Evolutionary conservation across 2,329 filamentous ascomycete species (phyloP).

Genomic region (Penicillium sp.): DNA sequence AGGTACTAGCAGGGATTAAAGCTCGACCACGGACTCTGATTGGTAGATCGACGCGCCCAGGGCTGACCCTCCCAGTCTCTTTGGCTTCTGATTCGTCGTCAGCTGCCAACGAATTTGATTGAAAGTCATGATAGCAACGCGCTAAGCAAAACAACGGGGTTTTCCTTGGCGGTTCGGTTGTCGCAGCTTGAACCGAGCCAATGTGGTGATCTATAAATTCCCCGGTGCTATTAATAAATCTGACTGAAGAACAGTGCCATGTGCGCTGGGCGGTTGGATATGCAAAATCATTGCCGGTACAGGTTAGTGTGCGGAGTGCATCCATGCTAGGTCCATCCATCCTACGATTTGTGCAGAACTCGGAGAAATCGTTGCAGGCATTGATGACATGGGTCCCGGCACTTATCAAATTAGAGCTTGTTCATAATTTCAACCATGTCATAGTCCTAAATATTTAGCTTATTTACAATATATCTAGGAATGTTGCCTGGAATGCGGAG

Average conservation of each 20-base stretch:
- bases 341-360: constrained; percentile 4
- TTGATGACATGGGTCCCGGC: not conserved
- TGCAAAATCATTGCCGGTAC: constrained; percentile 14
- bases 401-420: not conserved
- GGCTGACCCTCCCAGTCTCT: constrained; percentile 11
- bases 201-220: constrained; percentile 11
- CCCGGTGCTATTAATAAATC: constrained; percentile 20
- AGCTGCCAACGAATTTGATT: constrained; percentile 11
- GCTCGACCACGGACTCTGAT: constrained; percentile 13
- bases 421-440: not conserved
- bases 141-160: constrained; percentile 23
- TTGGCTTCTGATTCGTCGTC: constrained; percentile 12
- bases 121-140: constrained; percentile 15
- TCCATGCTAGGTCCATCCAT: not conserved
- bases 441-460: not conserved
- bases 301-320: constrained; percentile 22
- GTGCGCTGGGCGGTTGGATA: constrained; percentile 18
- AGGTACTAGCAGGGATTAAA: constrained; percentile 19
- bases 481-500: not conserved
- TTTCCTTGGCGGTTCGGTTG: constrained; percentile 15
- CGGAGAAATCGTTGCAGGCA: constrained; percentile 2
- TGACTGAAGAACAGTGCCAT: constrained; percentile 8
- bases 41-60: constrained; percentile 21
- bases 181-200: constrained; percentile 2
- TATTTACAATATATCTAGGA: not conserved